These are phyloP conservation scores for Westerdykella sp. DNA, from an alignment of 2,329 filamentous ascomycete species.

Conservation along the genomic window DNA sequence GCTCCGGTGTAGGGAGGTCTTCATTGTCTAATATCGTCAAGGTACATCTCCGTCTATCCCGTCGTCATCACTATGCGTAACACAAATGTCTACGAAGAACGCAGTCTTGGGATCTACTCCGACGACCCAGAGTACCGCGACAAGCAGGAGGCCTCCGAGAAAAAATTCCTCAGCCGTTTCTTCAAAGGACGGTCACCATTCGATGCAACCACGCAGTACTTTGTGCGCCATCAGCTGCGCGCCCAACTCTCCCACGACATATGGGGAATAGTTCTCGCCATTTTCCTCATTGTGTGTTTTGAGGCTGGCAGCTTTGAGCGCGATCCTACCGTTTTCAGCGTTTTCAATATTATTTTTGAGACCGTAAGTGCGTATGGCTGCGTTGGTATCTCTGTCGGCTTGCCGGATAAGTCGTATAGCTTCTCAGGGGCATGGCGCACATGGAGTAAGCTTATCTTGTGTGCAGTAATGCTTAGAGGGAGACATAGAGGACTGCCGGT, in stretches of 20 bases:
- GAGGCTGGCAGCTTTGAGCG: slow-evolving; percentile 34
- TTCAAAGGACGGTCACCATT: slow-evolving; percentile 10
- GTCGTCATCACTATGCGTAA: slow-evolving; percentile 57
- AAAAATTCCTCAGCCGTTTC: neutral
- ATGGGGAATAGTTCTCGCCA: slow-evolving; percentile 42
- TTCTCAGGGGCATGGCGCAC: slow-evolving; percentile 46
- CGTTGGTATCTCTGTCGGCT: slow-evolving; percentile 44
- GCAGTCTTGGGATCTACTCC: slow-evolving; percentile 54
- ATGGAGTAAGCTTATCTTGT: slow-evolving; percentile 50
- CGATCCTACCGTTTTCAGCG: slow-evolving; percentile 34
- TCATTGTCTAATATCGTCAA: slow-evolving; percentile 17
- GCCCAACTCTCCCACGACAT: slow-evolving; percentile 44
- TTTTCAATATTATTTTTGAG: slow-evolving; percentile 45
- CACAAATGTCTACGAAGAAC: slow-evolving; percentile 56
- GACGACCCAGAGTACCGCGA: slow-evolving; percentile 23
- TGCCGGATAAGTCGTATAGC: slow-evolving; percentile 41
- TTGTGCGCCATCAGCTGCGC: slow-evolving; percentile 40
- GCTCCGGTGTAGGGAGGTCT: no score
- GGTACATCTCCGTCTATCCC: slow-evolving; percentile 53
- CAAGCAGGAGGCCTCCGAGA: neutral
- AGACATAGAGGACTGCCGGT: slow-evolving; percentile 52
- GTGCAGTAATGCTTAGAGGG: slow-evolving; percentile 51
- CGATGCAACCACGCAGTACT: slow-evolving; percentile 31
- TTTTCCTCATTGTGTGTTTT: slow-evolving; percentile 44
- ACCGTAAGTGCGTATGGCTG: slow-evolving; percentile 35